phyloP scores from a whole-genome alignment of 768 basidiomycete genomes.

The Amanita jacksonii region DNA sequence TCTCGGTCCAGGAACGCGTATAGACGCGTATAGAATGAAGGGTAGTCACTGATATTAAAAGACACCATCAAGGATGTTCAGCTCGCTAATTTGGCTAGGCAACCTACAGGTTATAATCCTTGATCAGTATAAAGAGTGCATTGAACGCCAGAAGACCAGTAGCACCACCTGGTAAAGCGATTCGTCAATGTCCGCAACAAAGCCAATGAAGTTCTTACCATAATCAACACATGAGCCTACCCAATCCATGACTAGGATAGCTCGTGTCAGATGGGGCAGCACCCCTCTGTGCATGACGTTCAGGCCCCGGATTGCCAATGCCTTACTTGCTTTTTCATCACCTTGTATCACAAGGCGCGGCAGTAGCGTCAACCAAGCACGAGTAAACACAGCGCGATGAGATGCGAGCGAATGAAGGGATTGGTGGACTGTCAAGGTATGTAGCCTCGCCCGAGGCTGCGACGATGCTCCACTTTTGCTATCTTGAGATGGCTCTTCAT shows the following conservation, averaged over 20 bases:
- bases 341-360: slow-evolving; percentile 40
- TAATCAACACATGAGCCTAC: slow-evolving; percentile 74
- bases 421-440: slow-evolving; percentile 65
- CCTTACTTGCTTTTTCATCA: slow-evolving; percentile 26
- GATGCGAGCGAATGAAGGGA: slow-evolving; percentile 67
- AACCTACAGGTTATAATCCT: slow-evolving; percentile 84
- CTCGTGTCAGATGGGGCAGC: slow-evolving; percentile 72
- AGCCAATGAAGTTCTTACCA: slow-evolving; percentile 33
- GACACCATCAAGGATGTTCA: background rate
- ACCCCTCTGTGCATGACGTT: slow-evolving; percentile 78
- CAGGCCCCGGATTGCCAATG: slow-evolving; percentile 46
- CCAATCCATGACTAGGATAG: slow-evolving; percentile 87
- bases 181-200: background rate
- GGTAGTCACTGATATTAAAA: slow-evolving; percentile 69
- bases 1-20: slow-evolving; percentile 86
- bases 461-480: slow-evolving; percentile 23
- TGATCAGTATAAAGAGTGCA: slow-evolving; percentile 84
- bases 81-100: slow-evolving; percentile 6
- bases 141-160: slow-evolving; percentile 87
- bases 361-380: slow-evolving; percentile 69
- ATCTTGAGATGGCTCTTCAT: slow-evolving; percentile 39
- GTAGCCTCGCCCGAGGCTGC: slow-evolving; percentile 36
- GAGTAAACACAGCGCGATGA: slow-evolving; percentile 74
- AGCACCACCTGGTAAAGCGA: slow-evolving; percentile 50
- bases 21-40: slow-evolving; percentile 86